Evolutionary conservation across 805 yeast species (phyloP).

Genomic region (Saccharomycopsis sp.): DNA sequence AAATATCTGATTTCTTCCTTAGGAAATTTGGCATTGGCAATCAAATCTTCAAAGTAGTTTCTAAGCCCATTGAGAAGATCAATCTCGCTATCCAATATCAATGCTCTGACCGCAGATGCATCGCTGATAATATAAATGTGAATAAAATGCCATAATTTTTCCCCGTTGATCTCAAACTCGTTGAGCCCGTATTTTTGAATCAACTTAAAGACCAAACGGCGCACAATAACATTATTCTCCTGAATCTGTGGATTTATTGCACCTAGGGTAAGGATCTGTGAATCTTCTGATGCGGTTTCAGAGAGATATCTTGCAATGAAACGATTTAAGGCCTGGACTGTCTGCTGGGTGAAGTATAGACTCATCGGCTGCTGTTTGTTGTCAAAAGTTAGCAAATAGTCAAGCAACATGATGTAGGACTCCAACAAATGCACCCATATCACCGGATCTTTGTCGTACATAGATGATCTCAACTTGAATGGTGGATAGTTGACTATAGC

Average conservation of each 20-base stretch:
- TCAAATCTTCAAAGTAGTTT: slow-evolving; percentile 37
- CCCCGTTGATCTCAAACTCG: slow-evolving; percentile 52
- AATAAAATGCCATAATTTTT: slow-evolving; percentile 58
- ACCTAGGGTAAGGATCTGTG: slow-evolving; percentile 61
- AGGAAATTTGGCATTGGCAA: slow-evolving; percentile 42
- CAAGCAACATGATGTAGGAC: slow-evolving; percentile 49
- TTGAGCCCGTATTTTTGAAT: slow-evolving; percentile 47
- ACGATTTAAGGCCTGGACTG: slow-evolving; percentile 25
- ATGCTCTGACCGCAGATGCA: slow-evolving; percentile 38
- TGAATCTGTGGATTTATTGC: slow-evolving; percentile 63
- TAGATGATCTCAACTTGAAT: slow-evolving; percentile 63
- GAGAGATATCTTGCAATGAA: slow-evolving; percentile 51
- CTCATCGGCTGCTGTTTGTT: neutral
- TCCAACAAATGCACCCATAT: slow-evolving; percentile 73
- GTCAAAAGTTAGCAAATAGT: slow-evolving; percentile 30
- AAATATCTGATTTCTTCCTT: slow-evolving; percentile 40
- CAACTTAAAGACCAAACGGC: slow-evolving; percentile 43
- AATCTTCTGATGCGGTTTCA: slow-evolving; percentile 57
- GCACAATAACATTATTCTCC: slow-evolving; percentile 42
- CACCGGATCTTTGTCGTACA: slow-evolving; percentile 77
- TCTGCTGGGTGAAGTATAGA: neutral
- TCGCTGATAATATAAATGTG: slow-evolving; percentile 44
- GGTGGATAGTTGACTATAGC: slow-evolving; percentile 73
- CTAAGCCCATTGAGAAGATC: slow-evolving; percentile 27
- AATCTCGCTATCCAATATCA: slow-evolving; percentile 38